These are phyloP conservation scores for Leucocoprinus birnbaumii DNA, from an alignment of 768 basidiomycete genomes.

Conservation along the genomic window DNA sequence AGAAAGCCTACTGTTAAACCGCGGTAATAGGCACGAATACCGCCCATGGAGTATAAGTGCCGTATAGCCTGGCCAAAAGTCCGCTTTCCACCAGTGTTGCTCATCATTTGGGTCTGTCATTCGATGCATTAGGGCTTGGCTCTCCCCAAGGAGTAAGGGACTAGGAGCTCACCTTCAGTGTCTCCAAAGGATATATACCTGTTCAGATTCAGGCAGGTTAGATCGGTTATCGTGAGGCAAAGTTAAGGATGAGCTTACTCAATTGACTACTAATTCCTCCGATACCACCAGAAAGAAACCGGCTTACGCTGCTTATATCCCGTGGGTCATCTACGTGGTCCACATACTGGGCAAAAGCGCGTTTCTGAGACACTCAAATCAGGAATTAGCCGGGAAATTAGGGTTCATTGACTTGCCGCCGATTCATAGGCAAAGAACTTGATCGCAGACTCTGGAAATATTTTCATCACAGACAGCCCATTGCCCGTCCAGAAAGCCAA, in stretches of 20 bases:
- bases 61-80: constrained; percentile 59
- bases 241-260: constrained; percentile 43
- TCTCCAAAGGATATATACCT: constrained; percentile 98
- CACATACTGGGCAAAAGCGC: constrained; percentile 87
- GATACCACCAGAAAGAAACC: constrained; percentile 93
- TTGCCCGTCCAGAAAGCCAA: constrained; percentile 98
- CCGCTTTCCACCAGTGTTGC: constrained; percentile 58
- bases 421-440: constrained; percentile 97
- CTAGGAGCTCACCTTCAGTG: constrained; percentile 69
- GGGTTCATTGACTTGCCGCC: constrained; percentile 53
- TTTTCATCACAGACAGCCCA: constrained; percentile 89
- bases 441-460: constrained; percentile 97
- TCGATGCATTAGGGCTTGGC: constrained; percentile 20
- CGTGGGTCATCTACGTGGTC: constrained; percentile 87
- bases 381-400: constrained; percentile 6
- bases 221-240: constrained; percentile 8
- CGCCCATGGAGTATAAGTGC: constrained; percentile 77
- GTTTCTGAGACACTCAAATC: constrained; percentile 60
- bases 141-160: not conserved
- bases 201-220: constrained; percentile 18
- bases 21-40: constrained; percentile 83
- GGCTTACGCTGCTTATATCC: constrained; percentile 86
- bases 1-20: constrained; percentile 72
- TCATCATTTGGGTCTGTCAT: constrained; percentile 92
- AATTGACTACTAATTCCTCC: constrained; percentile 95